These are phyloP conservation scores for Macrotyloma uniflorum DNA, from an alignment of 306 rosid species.

Conservation along the genomic window DNA sequence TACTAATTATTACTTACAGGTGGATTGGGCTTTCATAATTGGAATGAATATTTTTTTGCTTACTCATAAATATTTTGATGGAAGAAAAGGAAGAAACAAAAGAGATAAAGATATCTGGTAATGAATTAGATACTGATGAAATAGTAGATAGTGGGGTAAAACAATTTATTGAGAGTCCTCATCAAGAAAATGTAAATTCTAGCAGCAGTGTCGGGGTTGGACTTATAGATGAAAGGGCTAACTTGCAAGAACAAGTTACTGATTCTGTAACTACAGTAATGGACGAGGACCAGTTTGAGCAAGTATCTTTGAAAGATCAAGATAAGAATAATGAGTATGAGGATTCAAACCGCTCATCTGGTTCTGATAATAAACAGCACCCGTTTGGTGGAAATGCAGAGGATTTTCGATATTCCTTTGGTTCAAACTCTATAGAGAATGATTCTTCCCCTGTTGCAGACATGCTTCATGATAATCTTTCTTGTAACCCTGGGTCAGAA, in stretches of 20 bases:
- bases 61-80: constrained; percentile 49
- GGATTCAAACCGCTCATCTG: constrained; percentile 57
- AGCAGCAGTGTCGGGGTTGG: constrained; percentile 40
- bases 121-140: constrained; percentile 47
- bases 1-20: constrained; percentile 44
- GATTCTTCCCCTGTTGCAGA: constrained; percentile 59
- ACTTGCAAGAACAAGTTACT: constrained; percentile 44
- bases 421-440: constrained; percentile 42
- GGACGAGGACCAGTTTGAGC: constrained; percentile 88
- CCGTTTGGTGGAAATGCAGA: constrained; percentile 58
- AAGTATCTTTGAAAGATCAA: constrained; percentile 82
- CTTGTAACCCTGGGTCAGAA: constrained; percentile 55
- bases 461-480: constrained; percentile 50
- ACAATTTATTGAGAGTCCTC: constrained; percentile 44
- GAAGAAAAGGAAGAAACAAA: constrained; percentile 80
- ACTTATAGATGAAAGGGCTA: constrained; percentile 41
- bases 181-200: constrained; percentile 44
- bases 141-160: constrained; percentile 50
- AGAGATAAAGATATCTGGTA: constrained; percentile 49
- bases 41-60: constrained; percentile 47
- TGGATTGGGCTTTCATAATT: constrained; percentile 41
- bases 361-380: constrained; percentile 58
- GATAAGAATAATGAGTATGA: constrained; percentile 55
- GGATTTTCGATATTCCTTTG: constrained; percentile 54
- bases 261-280: constrained; percentile 49